phyloP scores from a whole-genome alignment of 768 basidiomycete genomes.

The Piloderma croceum region DNA sequence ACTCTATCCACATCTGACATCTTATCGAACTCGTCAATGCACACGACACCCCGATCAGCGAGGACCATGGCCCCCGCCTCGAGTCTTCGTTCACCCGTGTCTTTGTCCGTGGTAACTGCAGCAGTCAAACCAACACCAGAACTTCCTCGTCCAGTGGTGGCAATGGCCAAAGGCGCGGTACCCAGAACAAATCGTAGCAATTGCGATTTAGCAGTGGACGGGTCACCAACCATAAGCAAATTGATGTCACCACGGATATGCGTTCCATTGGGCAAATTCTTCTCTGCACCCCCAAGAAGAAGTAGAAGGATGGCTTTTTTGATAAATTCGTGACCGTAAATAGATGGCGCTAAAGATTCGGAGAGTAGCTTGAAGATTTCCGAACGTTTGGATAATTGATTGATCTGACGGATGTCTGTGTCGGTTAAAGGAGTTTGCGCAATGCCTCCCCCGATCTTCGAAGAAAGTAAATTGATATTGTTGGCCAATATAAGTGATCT shows the following conservation, averaged over 20 bases:
- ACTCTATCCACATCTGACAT: conserved; percentile 99
- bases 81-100: conserved; percentile 92
- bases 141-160: conserved; percentile 94
- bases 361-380: conserved; percentile 87
- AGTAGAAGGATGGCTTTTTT: conserved; percentile 91
- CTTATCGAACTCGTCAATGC: conserved; percentile 99
- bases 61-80: conserved; percentile 99
- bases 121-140: conserved; percentile 99
- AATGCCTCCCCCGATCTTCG: conserved; percentile 92
- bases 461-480: conserved; percentile 89
- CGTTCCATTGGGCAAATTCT: conserved; percentile 95
- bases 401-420: conserved; percentile 92
- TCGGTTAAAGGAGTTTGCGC: conserved; percentile 90
- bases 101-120: conserved; percentile 96
- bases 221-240: conserved; percentile 98
- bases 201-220: conserved; percentile 97
- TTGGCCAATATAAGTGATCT: conserved; percentile 93
- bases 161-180: conserved; percentile 95
- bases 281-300: conserved; percentile 93
- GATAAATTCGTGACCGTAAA: conserved; percentile 94
- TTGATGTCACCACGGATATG: conserved; percentile 99
- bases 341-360: conserved; percentile 93
- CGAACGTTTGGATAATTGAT: conserved; percentile 82
- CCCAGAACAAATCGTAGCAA: conserved; percentile 92
- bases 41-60: conserved; percentile 96